phyloP scores from a whole-genome alignment of 345 rosid species.

The Turritis glabra region DNA sequence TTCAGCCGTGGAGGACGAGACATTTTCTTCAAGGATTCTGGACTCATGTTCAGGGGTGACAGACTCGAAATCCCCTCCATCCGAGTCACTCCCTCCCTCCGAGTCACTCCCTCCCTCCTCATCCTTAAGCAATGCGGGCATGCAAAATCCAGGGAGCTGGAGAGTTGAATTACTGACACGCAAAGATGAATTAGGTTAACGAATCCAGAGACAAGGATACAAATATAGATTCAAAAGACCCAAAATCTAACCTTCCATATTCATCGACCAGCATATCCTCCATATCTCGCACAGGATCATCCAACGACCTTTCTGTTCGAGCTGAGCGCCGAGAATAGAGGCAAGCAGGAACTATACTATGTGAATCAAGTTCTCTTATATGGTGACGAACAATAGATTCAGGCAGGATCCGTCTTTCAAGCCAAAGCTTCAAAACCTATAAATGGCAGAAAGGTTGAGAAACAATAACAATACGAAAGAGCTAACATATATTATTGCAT shows the following conservation, averaged over 20 bases:
- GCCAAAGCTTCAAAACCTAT: constrained; percentile 95
- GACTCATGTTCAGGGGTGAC: constrained; percentile 89
- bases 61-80: constrained; percentile 88
- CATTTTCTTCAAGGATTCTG: constrained; percentile 55
- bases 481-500: constrained; percentile 14
- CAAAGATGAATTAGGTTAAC: constrained; percentile 27
- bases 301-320: constrained; percentile 94
- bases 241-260: constrained; percentile 78
- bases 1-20: constrained; percentile 42
- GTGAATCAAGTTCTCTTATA: constrained; percentile 78
- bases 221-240: background rate
- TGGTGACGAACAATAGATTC: constrained; percentile 78
- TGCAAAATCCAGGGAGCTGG: constrained; percentile 95
- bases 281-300: constrained; percentile 98
- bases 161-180: constrained; percentile 91
- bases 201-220: constrained; percentile 3
- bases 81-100: constrained; percentile 94
- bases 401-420: constrained; percentile 82
- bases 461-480: background rate
- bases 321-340: constrained; percentile 88
- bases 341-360: constrained; percentile 59
- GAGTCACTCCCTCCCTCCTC: constrained; percentile 88
- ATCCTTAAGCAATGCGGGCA: constrained; percentile 86
- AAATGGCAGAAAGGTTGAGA: constrained; percentile 3
- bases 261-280: constrained; percentile 99